Evolutionary conservation across 2,329 filamentous ascomycete genomes (phyloP).

Genomic region (Penicillium sp.): DNA sequence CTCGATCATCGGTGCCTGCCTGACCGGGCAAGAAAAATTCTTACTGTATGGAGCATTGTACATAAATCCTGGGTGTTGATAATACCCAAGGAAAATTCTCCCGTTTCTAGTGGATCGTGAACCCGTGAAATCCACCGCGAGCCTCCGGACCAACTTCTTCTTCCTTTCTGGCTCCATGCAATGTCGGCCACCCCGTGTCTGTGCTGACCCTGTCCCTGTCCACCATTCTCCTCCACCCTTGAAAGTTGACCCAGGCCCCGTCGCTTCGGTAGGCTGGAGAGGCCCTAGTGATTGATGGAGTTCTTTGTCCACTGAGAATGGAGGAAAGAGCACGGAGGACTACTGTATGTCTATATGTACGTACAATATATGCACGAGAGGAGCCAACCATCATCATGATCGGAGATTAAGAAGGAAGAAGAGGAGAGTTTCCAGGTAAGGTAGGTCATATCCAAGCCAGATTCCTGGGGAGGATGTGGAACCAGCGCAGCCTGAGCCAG

Average conservation of each 20-base stretch:
- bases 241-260: slow-evolving; percentile 3
- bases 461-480: slow-evolving; percentile 5
- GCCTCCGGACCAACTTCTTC: slow-evolving; percentile 20
- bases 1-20: slow-evolving; percentile 17
- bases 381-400: neutral
- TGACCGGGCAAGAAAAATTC: slow-evolving; percentile 12
- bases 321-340: neutral
- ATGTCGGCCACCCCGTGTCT: slow-evolving; percentile 30
- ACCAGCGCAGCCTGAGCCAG: neutral
- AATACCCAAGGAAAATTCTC: neutral
- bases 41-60: neutral
- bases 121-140: slow-evolving; percentile 15
- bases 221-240: neutral
- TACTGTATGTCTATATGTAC: slow-evolving; percentile 1
- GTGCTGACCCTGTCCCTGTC: slow-evolving; percentile 27
- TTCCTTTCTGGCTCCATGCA: slow-evolving; percentile 27
- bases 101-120: slow-evolving; percentile 10
- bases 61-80: too few species aligned
- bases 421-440: neutral
- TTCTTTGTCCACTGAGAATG: neutral
- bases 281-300: neutral
- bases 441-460: neutral
- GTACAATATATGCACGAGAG: neutral
- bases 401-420: slow-evolving; percentile 11
- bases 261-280: slow-evolving; percentile 14